phyloP scores from a whole-genome alignment of 257 asterid species.

The Leptodermis oblonga region DNA sequence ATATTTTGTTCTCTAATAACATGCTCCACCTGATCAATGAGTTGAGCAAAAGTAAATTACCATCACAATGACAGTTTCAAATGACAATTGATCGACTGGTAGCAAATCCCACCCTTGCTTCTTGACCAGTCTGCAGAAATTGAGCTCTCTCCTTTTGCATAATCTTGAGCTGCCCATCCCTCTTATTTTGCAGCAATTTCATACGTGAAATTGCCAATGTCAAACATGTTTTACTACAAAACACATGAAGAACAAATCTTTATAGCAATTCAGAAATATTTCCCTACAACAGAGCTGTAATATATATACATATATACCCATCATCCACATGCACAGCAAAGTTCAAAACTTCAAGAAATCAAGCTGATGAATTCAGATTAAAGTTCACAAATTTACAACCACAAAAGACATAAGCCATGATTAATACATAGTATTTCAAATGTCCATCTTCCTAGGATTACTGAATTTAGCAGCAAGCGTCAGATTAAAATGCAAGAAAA shows the following conservation, averaged over 20 bases:
- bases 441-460: neutral
- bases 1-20: conserved; percentile 80
- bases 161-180: conserved; percentile 70
- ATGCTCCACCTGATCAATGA: conserved; percentile 76
- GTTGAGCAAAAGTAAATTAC: neutral
- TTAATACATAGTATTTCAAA: neutral
- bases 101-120: conserved; percentile 50
- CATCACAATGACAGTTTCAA: neutral
- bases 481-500: too few relatives aligned
- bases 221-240: conserved; percentile 85
- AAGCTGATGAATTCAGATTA: too few relatives aligned
- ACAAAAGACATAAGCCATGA: neutral
- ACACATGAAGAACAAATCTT: conserved; percentile 12
- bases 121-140: conserved; percentile 85
- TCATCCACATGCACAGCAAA: too few relatives aligned
- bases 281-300: neutral
- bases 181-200: conserved; percentile 84
- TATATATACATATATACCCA: too few relatives aligned
- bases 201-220: conserved; percentile 79
- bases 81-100: neutral
- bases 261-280: conserved; percentile 4
- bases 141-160: conserved; percentile 92
- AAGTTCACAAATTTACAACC: neutral
- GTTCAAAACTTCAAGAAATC: too few relatives aligned
- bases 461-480: too few relatives aligned